Percentiles rank a stretch among this genome's conserved stretches.
phyloP scores from a whole-genome alignment of 129 eudicot genomes.

The Chrysanthemum makinoi region DNA sequence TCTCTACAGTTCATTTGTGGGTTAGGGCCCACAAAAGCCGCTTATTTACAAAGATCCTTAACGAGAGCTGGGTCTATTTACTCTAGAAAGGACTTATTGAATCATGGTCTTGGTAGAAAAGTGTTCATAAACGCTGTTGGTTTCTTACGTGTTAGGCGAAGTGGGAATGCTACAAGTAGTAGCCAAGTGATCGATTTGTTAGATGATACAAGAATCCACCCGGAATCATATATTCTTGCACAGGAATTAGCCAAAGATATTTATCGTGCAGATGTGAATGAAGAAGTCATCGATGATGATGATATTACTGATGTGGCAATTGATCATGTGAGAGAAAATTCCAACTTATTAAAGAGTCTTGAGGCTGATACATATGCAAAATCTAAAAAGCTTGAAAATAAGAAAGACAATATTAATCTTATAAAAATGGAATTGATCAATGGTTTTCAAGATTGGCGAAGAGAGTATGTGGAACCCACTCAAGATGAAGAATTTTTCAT shows the following conservation, averaged over 20 bases:
- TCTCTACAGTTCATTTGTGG: slow-evolving; percentile 89
- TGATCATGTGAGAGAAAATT: slow-evolving; percentile 73
- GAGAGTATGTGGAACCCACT: slow-evolving; percentile 64
- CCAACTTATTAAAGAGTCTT: slow-evolving; percentile 54
- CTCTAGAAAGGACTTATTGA: slow-evolving; percentile 73
- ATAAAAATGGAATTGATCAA: slow-evolving; percentile 67
- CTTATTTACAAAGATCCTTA: slow-evolving; percentile 72
- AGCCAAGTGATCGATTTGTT: slow-evolving; percentile 71
- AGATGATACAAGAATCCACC: slow-evolving; percentile 93
- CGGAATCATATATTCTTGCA: slow-evolving; percentile 84
- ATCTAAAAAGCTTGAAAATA: slow-evolving; percentile 55
- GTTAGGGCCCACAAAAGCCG: slow-evolving; percentile 87
- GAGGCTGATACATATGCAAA: slow-evolving; percentile 65
- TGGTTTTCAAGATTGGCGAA: slow-evolving; percentile 80
- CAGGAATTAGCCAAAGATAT: slow-evolving; percentile 87
- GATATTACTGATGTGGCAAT: slow-evolving; percentile 72
- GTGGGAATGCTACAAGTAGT: slow-evolving; percentile 78
- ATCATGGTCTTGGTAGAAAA: slow-evolving; percentile 81
- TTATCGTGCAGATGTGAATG: slow-evolving; percentile 53
- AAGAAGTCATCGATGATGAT: slow-evolving; percentile 56
- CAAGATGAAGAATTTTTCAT: slow-evolving; percentile 83
- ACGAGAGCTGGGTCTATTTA: slow-evolving; percentile 70
- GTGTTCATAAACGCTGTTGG: slow-evolving; percentile 88
- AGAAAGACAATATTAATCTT: slow-evolving; percentile 62
- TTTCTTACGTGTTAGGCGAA: slow-evolving; percentile 75